Conservation (phyloP, 1,284 basidiomycete genomes). For the Tetrapyrgos nigripes region DNA sequence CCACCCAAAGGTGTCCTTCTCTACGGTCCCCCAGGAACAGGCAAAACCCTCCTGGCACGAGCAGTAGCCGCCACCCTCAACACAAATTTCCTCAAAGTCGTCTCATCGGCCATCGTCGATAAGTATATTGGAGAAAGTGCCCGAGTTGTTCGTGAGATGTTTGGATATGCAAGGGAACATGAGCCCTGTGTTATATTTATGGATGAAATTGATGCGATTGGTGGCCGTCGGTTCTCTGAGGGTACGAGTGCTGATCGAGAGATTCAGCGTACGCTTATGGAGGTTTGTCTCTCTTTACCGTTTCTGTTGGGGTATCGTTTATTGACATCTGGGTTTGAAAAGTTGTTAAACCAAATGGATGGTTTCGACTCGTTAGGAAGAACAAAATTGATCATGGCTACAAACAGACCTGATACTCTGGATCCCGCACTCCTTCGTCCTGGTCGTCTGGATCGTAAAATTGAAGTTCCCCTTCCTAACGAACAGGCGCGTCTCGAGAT, state of each 20-base stretch:
- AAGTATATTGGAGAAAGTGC: conserved; percentile 99
- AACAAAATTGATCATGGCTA: conserved; percentile 99
- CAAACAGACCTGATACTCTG: conserved; percentile 95
- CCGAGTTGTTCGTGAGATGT: conserved; percentile 96
- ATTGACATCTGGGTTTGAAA: conserved; percentile 2
- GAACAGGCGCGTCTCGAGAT: conserved; percentile 97
- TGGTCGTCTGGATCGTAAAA: conserved; percentile 96
- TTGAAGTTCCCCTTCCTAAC: conserved; percentile 98
- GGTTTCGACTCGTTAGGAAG: conserved; percentile 96
- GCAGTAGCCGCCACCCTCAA: conserved; percentile 96
- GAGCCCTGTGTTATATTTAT: conserved; percentile 99
- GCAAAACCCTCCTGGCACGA: conserved; percentile 94
- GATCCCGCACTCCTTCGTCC: conserved; percentile 97
- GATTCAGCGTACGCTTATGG: conserved; percentile 99
- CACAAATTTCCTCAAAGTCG: conserved; percentile 98
- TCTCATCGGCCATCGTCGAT: conserved; percentile 99
- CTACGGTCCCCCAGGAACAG: conserved; percentile 94
- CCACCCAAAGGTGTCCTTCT: conserved; percentile 94
- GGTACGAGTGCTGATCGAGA: conserved; percentile 98
- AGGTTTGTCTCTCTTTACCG: conserved; percentile 55
- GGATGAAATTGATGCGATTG: conserved; percentile 99
- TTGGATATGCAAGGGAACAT: conserved; percentile 96
- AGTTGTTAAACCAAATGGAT: conserved; percentile 99
- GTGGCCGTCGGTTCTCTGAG: conserved; percentile 96
- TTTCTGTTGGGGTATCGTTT: background rate